A percentile compares a stretch with the other conserved stretches of the same genome.
These are phyloP conservation scores for Xylogone sp. DNA, from an alignment of 2,329 filamentous ascomycete species.

Conservation along the genomic window DNA sequence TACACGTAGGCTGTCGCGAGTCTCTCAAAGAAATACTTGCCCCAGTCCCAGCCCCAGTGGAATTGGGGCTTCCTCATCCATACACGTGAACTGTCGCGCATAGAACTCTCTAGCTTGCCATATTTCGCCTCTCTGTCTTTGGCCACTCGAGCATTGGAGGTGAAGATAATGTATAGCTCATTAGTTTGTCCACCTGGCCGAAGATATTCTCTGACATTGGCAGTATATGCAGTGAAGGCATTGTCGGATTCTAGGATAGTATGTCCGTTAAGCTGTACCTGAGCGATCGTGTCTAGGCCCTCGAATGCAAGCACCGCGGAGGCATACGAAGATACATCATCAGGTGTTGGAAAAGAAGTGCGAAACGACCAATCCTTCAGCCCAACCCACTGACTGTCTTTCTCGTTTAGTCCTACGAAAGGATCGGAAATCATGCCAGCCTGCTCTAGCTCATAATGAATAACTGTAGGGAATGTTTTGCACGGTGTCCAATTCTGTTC, in stretches of 20 bases:
- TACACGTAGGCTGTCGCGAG: no score
- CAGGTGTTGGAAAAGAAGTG: conserved; percentile 4
- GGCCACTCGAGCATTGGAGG: background rate
- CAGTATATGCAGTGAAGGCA: conserved; percentile 57
- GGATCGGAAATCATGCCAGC: conserved; percentile 37
- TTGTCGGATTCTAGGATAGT: conserved; percentile 54
- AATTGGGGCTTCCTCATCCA: background rate
- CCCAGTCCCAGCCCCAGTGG: background rate
- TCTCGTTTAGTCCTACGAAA: conserved; percentile 46
- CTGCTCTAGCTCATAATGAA: conserved; percentile 5
- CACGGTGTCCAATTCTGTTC: no score
- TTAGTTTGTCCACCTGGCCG: conserved; percentile 31
- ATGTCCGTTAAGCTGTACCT: conserved; percentile 51
- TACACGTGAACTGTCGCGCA: background rate
- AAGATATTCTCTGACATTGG: conserved; percentile 42
- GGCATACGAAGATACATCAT: conserved; percentile 18
- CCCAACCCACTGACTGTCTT: conserved; percentile 44
- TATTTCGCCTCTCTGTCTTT: background rate
- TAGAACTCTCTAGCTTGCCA: background rate
- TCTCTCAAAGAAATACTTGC: no score
- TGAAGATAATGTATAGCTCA: conserved; percentile 51
- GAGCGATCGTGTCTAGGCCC: conserved; percentile 62
- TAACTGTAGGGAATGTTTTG: conserved; percentile 5
- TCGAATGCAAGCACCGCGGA: conserved; percentile 55
- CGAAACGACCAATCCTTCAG: conserved; percentile 42